phyloP scores from a whole-genome alignment of 2,329 filamentous ascomycete genomes.

The Parascedosporium putredinis region DNA sequence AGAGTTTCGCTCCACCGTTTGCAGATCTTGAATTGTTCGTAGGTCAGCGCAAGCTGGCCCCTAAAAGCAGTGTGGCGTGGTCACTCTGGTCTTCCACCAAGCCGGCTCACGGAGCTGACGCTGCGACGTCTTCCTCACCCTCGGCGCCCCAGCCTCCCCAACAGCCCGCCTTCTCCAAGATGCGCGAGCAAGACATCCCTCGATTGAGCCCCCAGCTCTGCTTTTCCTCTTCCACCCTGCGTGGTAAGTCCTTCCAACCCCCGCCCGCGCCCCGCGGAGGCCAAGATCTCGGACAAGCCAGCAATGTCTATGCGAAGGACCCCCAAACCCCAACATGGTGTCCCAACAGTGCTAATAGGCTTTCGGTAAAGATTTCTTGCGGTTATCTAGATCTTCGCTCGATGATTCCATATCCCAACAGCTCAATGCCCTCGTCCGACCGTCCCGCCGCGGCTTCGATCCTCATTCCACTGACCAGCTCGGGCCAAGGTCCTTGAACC shows the following conservation, averaged over 20 bases:
- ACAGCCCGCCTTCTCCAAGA: not conserved
- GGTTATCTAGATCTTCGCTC: slow-evolving; percentile 70
- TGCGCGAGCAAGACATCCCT: not conserved
- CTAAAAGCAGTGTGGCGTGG: slow-evolving; percentile 4
- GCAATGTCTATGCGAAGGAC: no score
- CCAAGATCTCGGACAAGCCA: no score
- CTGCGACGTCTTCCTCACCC: not conserved
- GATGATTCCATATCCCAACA: slow-evolving; percentile 93
- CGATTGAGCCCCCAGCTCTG: slow-evolving; percentile 64
- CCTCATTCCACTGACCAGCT: slow-evolving; percentile 63
- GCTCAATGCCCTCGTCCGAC: slow-evolving; percentile 78
- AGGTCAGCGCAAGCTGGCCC: not conserved
- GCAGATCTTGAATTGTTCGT: not conserved
- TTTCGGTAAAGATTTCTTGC: slow-evolving; percentile 97
- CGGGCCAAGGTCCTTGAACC: slow-evolving; percentile 36
- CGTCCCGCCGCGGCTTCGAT: slow-evolving; percentile 63
- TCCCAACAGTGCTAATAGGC: no score
- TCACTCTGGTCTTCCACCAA: slow-evolving; percentile 4
- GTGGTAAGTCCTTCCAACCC: slow-evolving; percentile 40
- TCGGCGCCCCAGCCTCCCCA: not conserved
- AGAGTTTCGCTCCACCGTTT: no score
- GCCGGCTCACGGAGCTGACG: slow-evolving; percentile 1
- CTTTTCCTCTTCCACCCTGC: slow-evolving; percentile 58
- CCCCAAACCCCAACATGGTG: no score
- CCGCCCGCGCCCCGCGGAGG: no score